These are phyloP conservation scores for Ambrosia hybrid DNA, from an alignment of 140 eudicot species.

Conservation along the genomic window DNA sequence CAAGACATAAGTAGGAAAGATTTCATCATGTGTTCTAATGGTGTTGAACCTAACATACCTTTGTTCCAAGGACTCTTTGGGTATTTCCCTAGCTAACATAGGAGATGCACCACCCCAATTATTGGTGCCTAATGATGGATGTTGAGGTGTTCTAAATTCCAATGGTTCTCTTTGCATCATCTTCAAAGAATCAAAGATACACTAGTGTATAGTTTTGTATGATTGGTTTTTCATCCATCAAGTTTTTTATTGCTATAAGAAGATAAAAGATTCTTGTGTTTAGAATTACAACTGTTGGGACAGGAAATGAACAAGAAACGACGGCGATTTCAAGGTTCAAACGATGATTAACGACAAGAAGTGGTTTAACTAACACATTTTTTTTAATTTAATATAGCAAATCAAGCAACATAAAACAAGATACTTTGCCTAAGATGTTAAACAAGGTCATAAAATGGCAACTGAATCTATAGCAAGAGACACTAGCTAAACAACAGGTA, in stretches of 20 bases:
- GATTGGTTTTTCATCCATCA: slow-evolving; percentile 20
- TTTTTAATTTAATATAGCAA: slow-evolving; percentile 18
- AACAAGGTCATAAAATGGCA: slow-evolving; percentile 25
- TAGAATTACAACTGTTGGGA: slow-evolving; percentile 16
- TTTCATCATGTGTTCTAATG: slow-evolving; percentile 47
- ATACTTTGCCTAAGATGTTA: slow-evolving; percentile 19
- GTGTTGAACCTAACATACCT: slow-evolving; percentile 55
- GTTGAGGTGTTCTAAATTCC: slow-evolving; percentile 87
- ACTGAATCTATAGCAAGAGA: background rate
- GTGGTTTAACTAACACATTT: background rate
- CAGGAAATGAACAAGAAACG: slow-evolving; percentile 22
- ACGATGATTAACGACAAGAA: slow-evolving; percentile 26
- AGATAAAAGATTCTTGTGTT: slow-evolving; percentile 27
- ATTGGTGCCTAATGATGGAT: slow-evolving; percentile 67
- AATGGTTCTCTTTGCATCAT: slow-evolving; percentile 52
- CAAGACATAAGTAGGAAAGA: slow-evolving; percentile 34
- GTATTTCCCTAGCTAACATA: slow-evolving; percentile 64
- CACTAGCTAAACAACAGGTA: background rate
- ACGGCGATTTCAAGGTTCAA: slow-evolving; percentile 30
- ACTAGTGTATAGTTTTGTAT: background rate
- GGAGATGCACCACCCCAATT: slow-evolving; percentile 92
- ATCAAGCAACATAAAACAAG: slow-evolving; percentile 24
- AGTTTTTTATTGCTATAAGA: slow-evolving; percentile 10
- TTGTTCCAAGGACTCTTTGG: slow-evolving; percentile 69
- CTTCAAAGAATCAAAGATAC: background rate